Evolutionary conservation across 1,284 basidiomycete species (phyloP), one percentile per base, ranked within the genome.

Genomic region (Austroboletus niveus): DNA sequence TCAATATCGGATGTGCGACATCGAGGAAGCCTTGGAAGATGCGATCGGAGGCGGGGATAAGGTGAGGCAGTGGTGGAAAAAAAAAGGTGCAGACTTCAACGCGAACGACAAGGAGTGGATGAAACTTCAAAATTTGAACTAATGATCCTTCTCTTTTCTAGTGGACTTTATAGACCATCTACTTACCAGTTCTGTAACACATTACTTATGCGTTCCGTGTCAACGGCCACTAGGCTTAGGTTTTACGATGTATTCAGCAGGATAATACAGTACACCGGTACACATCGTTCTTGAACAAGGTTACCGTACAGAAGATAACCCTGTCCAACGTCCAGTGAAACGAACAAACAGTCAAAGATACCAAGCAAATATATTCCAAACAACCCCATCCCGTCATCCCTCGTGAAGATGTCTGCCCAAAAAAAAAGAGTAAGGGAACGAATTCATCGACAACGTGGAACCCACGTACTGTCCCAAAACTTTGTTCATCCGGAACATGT

Each of bases 401-500:
- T 70, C 69, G 45, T 69, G 69, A 50, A 69, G 59, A 54, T 69
- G 68, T 51, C 68, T 69, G 42, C 29, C 17, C 22, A 24, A 24
- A 20, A 49, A 20, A 49, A 43, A 20, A 41, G 11, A 6, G 44
- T 58, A 15, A 56, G 52, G 27, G 11, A 22, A 20, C 7, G 42
- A 24, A 7, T 44, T 47, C 22, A 8, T 40, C 29, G 29, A 34
- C 8, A 42, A 43, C 17, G 46, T 5, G 10, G 36, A 39, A 31
- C 27, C 12, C 12, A 79, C 87, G 69, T 62, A 91, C 89, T 83
- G 74, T 69, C 87, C 84, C 52, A 92, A 71, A 38, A 84, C 77
- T 69, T 91, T 89, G 75, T 92, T 92, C 89, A 92, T 92, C 60
- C 76, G 81, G 73, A 92, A 92, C 89, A 92, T 92, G 68, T 89